Conservation (phyloP, 1,284 basidiomycete species). For the Boletus semigastroideus region DNA sequence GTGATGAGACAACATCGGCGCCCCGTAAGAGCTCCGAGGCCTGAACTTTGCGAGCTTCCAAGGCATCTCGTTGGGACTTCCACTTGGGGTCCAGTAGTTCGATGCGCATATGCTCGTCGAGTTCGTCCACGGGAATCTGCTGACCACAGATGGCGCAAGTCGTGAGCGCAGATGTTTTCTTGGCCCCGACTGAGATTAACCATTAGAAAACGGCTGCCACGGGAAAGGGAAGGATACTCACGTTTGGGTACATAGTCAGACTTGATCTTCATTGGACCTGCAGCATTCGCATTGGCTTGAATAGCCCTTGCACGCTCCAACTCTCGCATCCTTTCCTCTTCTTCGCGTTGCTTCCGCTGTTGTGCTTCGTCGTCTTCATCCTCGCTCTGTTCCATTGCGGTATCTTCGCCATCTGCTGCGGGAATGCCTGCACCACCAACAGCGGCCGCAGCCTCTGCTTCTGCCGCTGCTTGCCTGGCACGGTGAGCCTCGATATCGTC, state of each 20-base stretch:
- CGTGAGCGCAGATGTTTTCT: slow-evolving; percentile 74
- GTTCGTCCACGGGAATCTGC: slow-evolving; percentile 90
- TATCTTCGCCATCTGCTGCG: slow-evolving; percentile 53
- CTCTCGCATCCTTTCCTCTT: slow-evolving; percentile 75
- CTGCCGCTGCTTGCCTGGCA: slow-evolving; percentile 75
- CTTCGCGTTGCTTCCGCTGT: slow-evolving; percentile 66
- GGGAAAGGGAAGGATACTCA: slow-evolving; percentile 41
- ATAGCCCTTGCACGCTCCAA: slow-evolving; percentile 76
- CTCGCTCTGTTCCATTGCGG: slow-evolving; percentile 74
- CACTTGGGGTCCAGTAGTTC: slow-evolving; percentile 96
- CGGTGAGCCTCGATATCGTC: slow-evolving; percentile 82
- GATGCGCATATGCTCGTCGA: slow-evolving; percentile 98
- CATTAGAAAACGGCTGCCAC: slow-evolving; percentile 2
- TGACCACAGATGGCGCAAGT: slow-evolving; percentile 94
- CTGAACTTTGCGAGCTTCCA: slow-evolving; percentile 88
- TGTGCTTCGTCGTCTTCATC: slow-evolving; percentile 71
- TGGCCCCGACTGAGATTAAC: slow-evolving; percentile 56
- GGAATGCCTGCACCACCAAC: slow-evolving; percentile 57
- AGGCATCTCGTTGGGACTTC: slow-evolving; percentile 89
- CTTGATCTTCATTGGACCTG: slow-evolving; percentile 92
- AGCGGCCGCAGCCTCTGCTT: slow-evolving; percentile 72
- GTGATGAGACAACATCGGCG: slow-evolving; percentile 89
- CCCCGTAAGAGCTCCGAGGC: slow-evolving; percentile 86
- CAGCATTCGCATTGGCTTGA: slow-evolving; percentile 74
- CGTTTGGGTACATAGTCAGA: slow-evolving; percentile 95